These are phyloP conservation scores for Panaeolus papilionaceus DNA, from an alignment of 768 basidiomycete species.

Conservation along the genomic window DNA sequence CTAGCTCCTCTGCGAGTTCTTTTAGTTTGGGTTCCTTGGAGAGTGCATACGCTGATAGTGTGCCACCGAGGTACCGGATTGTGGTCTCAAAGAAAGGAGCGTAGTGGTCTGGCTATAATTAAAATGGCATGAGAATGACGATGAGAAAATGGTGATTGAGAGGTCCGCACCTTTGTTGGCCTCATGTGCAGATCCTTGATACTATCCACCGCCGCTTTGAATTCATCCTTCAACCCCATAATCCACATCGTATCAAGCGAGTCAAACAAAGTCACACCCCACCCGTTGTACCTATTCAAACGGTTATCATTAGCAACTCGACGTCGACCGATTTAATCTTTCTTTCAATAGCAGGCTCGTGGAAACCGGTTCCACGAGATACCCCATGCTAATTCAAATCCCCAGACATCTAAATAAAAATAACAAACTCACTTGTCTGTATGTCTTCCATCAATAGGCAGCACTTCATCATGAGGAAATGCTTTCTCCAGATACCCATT, in stretches of 20 bases:
- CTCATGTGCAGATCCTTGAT: constrained; percentile 53
- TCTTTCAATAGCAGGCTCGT: too few species aligned
- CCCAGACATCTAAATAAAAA: neutral
- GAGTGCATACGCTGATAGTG: constrained; percentile 80
- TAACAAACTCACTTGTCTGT: constrained; percentile 53
- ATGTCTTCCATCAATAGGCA: constrained; percentile 46
- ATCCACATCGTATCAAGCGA: constrained; percentile 84
- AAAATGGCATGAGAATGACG: constrained; percentile 13
- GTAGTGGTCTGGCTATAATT: constrained; percentile 31
- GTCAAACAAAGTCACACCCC: constrained; percentile 74
- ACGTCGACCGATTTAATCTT: too few species aligned
- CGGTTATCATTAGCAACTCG: neutral
- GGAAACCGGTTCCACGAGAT: too few species aligned
- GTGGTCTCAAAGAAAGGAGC: constrained; percentile 77
- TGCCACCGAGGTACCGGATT: constrained; percentile 78
- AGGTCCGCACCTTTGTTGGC: constrained; percentile 34
- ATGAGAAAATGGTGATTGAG: neutral
- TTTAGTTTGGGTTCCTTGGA: constrained; percentile 66
- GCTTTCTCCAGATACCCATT: constrained; percentile 56
- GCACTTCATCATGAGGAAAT: constrained; percentile 59
- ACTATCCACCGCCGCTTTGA: constrained; percentile 58
- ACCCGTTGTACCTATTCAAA: constrained; percentile 43
- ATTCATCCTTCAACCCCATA: constrained; percentile 77
- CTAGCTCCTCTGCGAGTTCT: constrained; percentile 71
- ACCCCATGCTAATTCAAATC: too few species aligned